Evolutionary conservation across 768 basidiomycete species (phyloP), one percentile per base, ranked within the genome.

Genomic region (Lactarius akahatsu): DNA sequence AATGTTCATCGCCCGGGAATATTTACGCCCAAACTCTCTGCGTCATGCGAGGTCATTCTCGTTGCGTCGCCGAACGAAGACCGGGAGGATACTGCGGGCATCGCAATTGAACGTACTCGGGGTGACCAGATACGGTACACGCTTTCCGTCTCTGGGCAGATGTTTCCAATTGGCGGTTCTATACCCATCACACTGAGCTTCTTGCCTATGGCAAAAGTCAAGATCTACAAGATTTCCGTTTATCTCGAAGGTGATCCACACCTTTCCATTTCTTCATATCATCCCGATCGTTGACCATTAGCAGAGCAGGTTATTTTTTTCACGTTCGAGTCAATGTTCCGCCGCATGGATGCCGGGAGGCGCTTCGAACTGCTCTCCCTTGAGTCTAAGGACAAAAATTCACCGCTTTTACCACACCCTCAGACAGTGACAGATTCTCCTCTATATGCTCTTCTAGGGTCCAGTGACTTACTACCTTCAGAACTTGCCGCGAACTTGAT

Each of bases 71-170:
- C 93, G 1, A 83, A 84, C 9, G 93, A 94, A 62, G 94, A 96
- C 61, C 88, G 85, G 23, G 96, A 96, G 72, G 94, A 94, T 61
- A 82, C 80, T 0, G 86, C 87, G 68, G 90, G 85, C 69, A 85
- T 96, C 62, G 82, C 92, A 57, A 85, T 98, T 18, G 91, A 96
- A 72, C 80, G 93, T n/a, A 86, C 89, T 71, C 98, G 96, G 96
- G 95, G 97, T 65, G 83, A 86, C 55, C 91, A 96, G 74, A 72
- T 94, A 71, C 87, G 89, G 63, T 97, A 96, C 73, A 78, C 89
- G 41, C 86, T 97, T 57, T 82, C 87, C 1, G 77, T 95, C 16
- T 82, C 86, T 23, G 89, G 88, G 6, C 86, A 90, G 66, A 88
- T 86, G 66, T 92, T 95, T 76, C 86, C 89, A 18, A 85, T 98